These are phyloP conservation scores for Vigna trinervia DNA, from an alignment of 306 rosid genomes.

Conservation along the genomic window DNA sequence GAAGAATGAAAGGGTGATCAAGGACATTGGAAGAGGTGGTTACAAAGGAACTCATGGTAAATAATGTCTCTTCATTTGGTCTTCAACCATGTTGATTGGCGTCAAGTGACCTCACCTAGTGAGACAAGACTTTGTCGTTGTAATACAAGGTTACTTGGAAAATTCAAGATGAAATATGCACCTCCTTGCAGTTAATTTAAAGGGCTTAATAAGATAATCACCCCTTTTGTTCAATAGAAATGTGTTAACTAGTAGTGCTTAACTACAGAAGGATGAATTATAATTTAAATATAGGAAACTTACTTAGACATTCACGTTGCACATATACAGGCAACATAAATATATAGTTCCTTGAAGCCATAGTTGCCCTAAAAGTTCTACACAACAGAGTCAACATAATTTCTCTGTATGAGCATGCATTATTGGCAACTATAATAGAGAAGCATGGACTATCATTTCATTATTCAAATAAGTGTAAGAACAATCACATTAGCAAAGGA, in stretches of 20 bases:
- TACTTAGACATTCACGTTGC: not conserved
- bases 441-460: slow-evolving; percentile 24
- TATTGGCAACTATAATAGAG: not conserved
- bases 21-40: not conserved
- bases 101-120: no score
- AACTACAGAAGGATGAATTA: not conserved
- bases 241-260: no score
- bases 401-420: not conserved
- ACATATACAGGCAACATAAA: slow-evolving; percentile 1
- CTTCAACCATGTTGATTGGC: not conserved
- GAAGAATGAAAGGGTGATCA: not conserved
- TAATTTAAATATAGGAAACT: not conserved
- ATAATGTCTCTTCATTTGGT: no score
- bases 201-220: not conserved
- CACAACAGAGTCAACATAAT: slow-evolving; percentile 18
- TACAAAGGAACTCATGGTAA: not conserved
- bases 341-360: slow-evolving; percentile 32
- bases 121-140: no score
- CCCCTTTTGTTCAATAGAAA: not conserved
- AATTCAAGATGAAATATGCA: no score
- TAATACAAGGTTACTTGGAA: no score
- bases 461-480: slow-evolving; percentile 38
- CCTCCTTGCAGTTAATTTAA: not conserved
- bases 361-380: slow-evolving; percentile 24
- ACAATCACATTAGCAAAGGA: not conserved